These are phyloP conservation scores for Xylaria longipes DNA, from an alignment of 495 filamentous ascomycete species.

Conservation along the genomic window DNA sequence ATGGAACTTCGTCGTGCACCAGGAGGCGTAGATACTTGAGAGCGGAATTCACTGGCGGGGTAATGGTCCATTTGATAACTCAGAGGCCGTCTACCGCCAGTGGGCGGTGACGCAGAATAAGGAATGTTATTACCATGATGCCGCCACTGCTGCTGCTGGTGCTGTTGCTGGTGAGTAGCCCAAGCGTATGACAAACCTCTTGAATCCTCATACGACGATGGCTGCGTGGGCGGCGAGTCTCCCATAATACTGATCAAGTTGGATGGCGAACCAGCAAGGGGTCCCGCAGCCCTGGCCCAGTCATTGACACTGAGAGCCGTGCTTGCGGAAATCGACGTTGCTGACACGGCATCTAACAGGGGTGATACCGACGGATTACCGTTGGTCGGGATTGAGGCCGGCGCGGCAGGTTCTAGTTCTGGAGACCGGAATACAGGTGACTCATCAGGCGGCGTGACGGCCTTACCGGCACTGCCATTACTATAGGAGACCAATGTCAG, in stretches of 20 bases:
- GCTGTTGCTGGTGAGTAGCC: slow-evolving; percentile 34
- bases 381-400: slow-evolving; percentile 44
- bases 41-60: slow-evolving; percentile 50
- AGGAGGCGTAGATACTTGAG: slow-evolving; percentile 51
- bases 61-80: slow-evolving; percentile 62
- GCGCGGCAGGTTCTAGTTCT: slow-evolving; percentile 48
- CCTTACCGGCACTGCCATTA: slow-evolving; percentile 40
- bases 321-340: slow-evolving; percentile 54
- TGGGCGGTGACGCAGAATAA: slow-evolving; percentile 57
- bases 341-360: slow-evolving; percentile 51
- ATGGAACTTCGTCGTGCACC: slow-evolving; percentile 61
- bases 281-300: slow-evolving; percentile 57
- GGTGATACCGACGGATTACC: slow-evolving; percentile 49
- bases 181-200: slow-evolving; percentile 50
- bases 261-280: slow-evolving; percentile 59
- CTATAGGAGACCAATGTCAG: slow-evolving; percentile 39
- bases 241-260: slow-evolving; percentile 61
- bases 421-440: slow-evolving; percentile 48
- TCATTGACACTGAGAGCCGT: slow-evolving; percentile 57
- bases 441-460: slow-evolving; percentile 46
- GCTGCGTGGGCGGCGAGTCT: slow-evolving; percentile 60
- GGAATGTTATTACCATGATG: slow-evolving; percentile 46
- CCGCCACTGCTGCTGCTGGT: slow-evolving; percentile 39
- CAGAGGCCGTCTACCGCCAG: slow-evolving; percentile 50
- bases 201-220: slow-evolving; percentile 61